Evolutionary conservation across 2,329 filamentous ascomycete genomes (phyloP).

Genomic region (Hymenoscyphus repandus): DNA sequence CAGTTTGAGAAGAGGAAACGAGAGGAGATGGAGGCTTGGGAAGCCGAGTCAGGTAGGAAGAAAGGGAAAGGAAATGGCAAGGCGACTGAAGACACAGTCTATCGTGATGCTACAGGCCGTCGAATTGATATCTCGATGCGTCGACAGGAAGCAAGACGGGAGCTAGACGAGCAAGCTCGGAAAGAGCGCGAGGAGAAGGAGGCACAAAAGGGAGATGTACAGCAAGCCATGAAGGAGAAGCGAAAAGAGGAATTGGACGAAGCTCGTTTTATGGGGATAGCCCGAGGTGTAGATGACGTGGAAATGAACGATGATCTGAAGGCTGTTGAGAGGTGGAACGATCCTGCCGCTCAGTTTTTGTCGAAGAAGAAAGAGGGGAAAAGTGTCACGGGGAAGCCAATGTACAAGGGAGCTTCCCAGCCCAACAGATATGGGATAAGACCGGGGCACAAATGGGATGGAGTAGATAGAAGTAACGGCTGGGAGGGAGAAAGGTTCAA

Average conservation of each 20-base stretch:
- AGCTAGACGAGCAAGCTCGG: constrained; percentile 63
- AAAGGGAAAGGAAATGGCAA: constrained; percentile 40
- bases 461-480: constrained; percentile 87
- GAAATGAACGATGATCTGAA: constrained; percentile 81
- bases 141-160: constrained; percentile 76
- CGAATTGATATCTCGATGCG: constrained; percentile 91
- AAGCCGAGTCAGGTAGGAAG: constrained; percentile 32
- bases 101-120: constrained; percentile 90
- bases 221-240: constrained; percentile 61
- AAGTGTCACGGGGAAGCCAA: constrained; percentile 25
- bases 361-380: constrained; percentile 34
- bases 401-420: constrained; percentile 74
- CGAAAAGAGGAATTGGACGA: constrained; percentile 68
- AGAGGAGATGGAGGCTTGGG: constrained; percentile 53
- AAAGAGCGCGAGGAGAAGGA: constrained; percentile 63
- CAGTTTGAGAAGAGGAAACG: constrained; percentile 62
- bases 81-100: constrained; percentile 73
- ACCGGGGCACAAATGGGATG: constrained; percentile 93
- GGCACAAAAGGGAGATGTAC: constrained; percentile 78
- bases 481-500: constrained; percentile 94
- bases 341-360: constrained; percentile 82
- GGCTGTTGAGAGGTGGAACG: constrained; percentile 78
- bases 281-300: constrained; percentile 75
- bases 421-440: constrained; percentile 93
- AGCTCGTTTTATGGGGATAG: constrained; percentile 75